A percentile compares a stretch with the other conserved stretches of the same genome.
Evolutionary conservation across 441 rosid species (phyloP).

Genomic region (Theobroma grandiflorum): DNA sequence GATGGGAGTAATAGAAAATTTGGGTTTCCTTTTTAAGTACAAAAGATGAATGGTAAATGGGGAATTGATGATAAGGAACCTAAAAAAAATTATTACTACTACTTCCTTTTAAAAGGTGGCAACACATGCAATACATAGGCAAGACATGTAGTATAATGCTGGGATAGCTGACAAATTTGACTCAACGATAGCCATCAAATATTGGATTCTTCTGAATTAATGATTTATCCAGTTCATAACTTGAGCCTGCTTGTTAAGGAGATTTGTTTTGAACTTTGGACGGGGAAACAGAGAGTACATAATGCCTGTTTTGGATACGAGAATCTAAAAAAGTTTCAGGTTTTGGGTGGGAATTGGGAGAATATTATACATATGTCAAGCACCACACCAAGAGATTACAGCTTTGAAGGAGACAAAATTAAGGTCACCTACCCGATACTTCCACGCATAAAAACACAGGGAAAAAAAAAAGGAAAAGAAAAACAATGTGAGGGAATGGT

Average conservation of each 20-base stretch:
- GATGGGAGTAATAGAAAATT: not conserved
- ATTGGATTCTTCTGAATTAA: not conserved
- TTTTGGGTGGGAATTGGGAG: not conserved
- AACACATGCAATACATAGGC: not conserved
- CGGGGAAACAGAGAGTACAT: not conserved
- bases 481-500: no score
- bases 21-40: not conserved
- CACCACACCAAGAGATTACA: no score
- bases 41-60: not conserved
- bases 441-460: not conserved
- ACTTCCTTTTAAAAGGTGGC: not conserved
- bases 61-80: not conserved
- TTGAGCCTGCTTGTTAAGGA: not conserved
- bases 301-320: not conserved
- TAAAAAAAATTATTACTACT: not conserved
- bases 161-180: not conserved
- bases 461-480: not conserved
- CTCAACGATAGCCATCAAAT: not conserved
- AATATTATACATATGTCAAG: not conserved
- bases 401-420: not conserved
- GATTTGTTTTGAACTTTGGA: not conserved
- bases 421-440: not conserved
- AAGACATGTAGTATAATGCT: no score
- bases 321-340: not conserved
- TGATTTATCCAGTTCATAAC: not conserved